A percentile compares a stretch with the other conserved stretches of the same genome.
Conservation (phyloP, 148 eudicot genomes). For the Cornus controversa region DNA sequence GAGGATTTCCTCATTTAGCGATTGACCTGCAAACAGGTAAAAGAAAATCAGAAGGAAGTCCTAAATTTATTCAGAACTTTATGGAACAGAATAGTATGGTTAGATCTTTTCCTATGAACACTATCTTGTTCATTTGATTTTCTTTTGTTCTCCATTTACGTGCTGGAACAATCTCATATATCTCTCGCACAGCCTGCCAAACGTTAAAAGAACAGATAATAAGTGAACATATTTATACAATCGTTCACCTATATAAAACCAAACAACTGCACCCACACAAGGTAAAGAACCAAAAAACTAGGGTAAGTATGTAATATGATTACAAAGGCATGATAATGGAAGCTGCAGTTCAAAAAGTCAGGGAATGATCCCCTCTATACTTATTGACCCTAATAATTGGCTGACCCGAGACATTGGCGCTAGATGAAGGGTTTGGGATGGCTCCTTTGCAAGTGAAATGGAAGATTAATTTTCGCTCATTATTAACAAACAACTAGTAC, state of each 20-base stretch:
- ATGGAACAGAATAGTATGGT: background rate
- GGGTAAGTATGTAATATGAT: background rate
- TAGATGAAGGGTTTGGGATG: too few species aligned
- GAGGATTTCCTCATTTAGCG: slow-evolving; percentile 63
- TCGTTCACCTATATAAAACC: background rate
- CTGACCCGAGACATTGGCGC: too few species aligned
- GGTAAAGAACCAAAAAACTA: background rate
- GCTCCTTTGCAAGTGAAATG: too few species aligned
- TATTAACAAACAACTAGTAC: too few species aligned
- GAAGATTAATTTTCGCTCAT: too few species aligned
- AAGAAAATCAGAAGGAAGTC: background rate
- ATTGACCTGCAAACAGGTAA: slow-evolving; percentile 53
- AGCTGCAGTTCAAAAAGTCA: background rate
- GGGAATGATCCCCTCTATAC: background rate
- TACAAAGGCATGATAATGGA: background rate
- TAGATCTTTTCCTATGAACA: slow-evolving; percentile 70
- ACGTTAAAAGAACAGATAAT: background rate
- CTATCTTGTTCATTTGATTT: slow-evolving; percentile 62
- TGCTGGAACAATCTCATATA: slow-evolving; percentile 86
- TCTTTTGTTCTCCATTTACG: slow-evolving; percentile 75
- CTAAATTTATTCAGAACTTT: background rate
- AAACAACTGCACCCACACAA: background rate
- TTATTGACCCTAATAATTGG: too few species aligned
- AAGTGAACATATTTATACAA: background rate
- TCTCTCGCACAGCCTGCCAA: slow-evolving; percentile 87